These are phyloP conservation scores for Jatropha multifida DNA, from an alignment of 441 rosid species.

Conservation along the genomic window DNA sequence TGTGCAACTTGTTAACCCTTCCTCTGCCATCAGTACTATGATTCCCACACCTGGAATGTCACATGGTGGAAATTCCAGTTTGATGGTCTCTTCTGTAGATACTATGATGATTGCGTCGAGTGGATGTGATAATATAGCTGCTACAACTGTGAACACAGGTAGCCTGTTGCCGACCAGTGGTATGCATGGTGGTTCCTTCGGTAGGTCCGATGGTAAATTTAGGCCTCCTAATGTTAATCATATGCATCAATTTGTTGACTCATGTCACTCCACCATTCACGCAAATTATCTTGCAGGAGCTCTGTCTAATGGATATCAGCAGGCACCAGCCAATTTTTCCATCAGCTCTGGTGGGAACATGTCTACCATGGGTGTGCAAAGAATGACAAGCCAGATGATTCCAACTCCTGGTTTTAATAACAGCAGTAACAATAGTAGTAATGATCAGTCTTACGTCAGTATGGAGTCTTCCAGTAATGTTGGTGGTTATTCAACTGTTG, in stretches of 20 bases:
- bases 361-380: constrained; percentile 62
- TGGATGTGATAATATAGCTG: constrained; percentile 54
- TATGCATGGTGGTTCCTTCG: constrained; percentile 53
- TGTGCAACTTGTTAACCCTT: constrained; percentile 51
- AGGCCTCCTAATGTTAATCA: not conserved
- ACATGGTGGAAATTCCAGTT: constrained; percentile 59
- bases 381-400: constrained; percentile 90
- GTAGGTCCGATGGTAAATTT: constrained; percentile 48
- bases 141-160: constrained; percentile 54
- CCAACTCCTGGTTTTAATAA: constrained; percentile 93
- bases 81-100: constrained; percentile 68
- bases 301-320: constrained; percentile 82
- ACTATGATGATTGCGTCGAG: constrained; percentile 52
- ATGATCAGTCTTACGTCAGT: constrained; percentile 58
- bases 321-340: constrained; percentile 64
- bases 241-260: constrained; percentile 8
- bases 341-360: constrained; percentile 78
- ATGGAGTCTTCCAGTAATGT: constrained; percentile 62
- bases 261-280: not conserved
- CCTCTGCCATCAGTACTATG: constrained; percentile 79
- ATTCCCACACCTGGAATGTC: constrained; percentile 98
- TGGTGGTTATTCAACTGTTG: constrained; percentile 72
- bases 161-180: constrained; percentile 54
- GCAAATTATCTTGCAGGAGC: constrained; percentile 48
- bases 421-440: constrained; percentile 37